These are phyloP conservation scores for Trametes punicea DNA, from an alignment of 768 basidiomycete species.

Conservation along the genomic window DNA sequence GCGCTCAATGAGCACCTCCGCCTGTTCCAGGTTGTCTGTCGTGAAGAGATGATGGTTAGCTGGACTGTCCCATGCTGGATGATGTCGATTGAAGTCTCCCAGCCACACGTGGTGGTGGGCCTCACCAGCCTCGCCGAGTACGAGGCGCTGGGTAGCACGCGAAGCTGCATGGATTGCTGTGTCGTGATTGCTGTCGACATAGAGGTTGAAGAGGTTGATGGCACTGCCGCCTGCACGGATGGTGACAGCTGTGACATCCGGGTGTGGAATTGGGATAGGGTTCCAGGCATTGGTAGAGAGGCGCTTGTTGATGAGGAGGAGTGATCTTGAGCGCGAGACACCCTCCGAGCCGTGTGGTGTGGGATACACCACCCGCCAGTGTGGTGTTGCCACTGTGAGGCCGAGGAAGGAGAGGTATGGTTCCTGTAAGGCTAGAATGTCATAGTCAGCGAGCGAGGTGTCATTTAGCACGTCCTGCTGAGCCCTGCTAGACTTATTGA, in stretches of 20 bases:
- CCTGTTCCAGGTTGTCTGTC: constrained; percentile 14
- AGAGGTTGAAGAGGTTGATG: constrained; percentile 37
- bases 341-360: constrained; percentile 14
- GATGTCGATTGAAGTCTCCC: constrained; percentile 41
- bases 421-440: constrained; percentile 40
- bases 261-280: constrained; percentile 2
- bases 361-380: constrained; percentile 29
- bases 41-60: constrained; percentile 38
- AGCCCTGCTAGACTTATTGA: constrained; percentile 25
- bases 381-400: constrained; percentile 12
- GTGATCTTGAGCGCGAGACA: not conserved
- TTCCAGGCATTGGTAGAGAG: constrained; percentile 19
- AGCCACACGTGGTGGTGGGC: constrained; percentile 27
- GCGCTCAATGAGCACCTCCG: constrained; percentile 29
- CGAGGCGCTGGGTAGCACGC: not conserved
- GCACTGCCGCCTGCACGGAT: constrained; percentile 16
- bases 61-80: constrained; percentile 37
- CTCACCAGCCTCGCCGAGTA: not conserved
- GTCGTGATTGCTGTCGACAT: constrained; percentile 33
- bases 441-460: constrained; percentile 15
- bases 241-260: constrained; percentile 31
- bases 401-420: constrained; percentile 30
- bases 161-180: constrained; percentile 17
- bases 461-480: constrained; percentile 22
- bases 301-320: constrained; percentile 13